A percentile compares a stretch with the other conserved stretches of the same genome.
phyloP scores from a whole-genome alignment of 139 green algal species.

The Pleodorina starrii region DNA sequence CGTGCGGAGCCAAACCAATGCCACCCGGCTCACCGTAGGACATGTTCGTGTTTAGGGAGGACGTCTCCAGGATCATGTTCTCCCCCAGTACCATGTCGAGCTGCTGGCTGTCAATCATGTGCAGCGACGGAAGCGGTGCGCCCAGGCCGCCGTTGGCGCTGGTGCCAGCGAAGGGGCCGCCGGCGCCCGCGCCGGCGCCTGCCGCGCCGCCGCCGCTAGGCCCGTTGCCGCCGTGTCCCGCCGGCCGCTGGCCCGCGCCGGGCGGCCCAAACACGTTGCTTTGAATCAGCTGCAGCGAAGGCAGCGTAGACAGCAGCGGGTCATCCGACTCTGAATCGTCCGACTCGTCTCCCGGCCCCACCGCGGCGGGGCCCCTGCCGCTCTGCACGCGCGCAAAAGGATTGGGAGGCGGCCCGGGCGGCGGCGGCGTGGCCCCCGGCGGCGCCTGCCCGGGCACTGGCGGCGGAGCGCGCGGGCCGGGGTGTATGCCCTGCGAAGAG shows the following conservation, averaged over 20 bases:
- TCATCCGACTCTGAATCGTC: conserved; percentile 19
- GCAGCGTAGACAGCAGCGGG: conserved; percentile 17
- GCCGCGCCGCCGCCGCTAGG: background rate
- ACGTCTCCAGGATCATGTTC: conserved; percentile 34
- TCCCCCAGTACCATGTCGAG: conserved; percentile 48
- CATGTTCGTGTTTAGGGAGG: conserved; percentile 13
- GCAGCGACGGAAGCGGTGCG: conserved; percentile 26
- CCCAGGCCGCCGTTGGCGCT: background rate
- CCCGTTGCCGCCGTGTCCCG: background rate
- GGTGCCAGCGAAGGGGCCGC: background rate
- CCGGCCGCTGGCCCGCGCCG: background rate
- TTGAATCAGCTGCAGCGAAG: conserved; percentile 21
- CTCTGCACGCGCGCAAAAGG: conserved; percentile 41
- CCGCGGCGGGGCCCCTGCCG: background rate
- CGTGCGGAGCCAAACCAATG: too few species aligned
- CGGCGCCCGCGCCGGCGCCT: background rate
- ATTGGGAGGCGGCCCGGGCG: conserved; percentile 37
- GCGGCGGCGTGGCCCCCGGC: conserved; percentile 10
- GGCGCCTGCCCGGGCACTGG: conserved; percentile 30
- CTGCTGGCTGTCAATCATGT: conserved; percentile 48
- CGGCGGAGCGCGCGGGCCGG: conserved; percentile 13
- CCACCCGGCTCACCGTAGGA: conserved; percentile 33
- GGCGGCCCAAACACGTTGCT: background rate
- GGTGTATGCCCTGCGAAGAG: background rate
- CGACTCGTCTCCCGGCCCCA: background rate